phyloP scores from a whole-genome alignment of 2,329 filamentous ascomycete genomes.

The Epichloe typhina region DNA sequence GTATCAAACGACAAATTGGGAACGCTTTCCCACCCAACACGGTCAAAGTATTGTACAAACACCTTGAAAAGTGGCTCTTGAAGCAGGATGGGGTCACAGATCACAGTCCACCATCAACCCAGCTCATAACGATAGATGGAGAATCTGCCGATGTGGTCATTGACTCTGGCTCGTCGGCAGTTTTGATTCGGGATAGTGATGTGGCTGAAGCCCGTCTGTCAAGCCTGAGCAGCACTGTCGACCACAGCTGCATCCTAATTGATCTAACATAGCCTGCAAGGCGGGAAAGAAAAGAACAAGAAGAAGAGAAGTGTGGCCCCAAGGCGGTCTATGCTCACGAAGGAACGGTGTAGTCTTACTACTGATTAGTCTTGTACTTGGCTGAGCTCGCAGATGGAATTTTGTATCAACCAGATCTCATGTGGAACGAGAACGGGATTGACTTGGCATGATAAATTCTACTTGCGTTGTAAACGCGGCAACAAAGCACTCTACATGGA shows the following conservation, averaged over 20 bases:
- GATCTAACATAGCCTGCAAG: neutral
- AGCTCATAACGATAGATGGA: slow-evolving; percentile 14
- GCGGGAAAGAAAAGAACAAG: too few species aligned
- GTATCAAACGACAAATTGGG: slow-evolving; percentile 53
- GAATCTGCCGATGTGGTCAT: slow-evolving; percentile 8
- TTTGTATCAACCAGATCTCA: neutral
- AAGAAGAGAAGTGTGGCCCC: neutral
- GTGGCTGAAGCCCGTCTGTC: neutral
- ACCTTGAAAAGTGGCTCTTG: slow-evolving; percentile 33
- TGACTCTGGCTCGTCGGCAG: neutral
- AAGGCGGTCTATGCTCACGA: neutral
- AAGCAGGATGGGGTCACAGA: slow-evolving; percentile 24
- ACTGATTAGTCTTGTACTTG: neutral
- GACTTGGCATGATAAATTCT: neutral
- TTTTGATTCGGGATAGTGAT: neutral
- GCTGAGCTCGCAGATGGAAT: neutral
- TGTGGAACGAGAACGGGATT: neutral
- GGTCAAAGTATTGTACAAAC: slow-evolving; percentile 35
- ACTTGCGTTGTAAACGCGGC: neutral
- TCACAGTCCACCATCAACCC: slow-evolving; percentile 7
- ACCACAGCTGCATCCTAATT: neutral
- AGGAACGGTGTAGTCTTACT: neutral
- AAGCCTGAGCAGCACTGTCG: neutral
- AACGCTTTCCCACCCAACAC: slow-evolving; percentile 62
- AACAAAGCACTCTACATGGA: neutral